Evolutionary conservation across 352 stramenopile genomes (phyloP), one percentile per base, ranked within the genome.

Genomic region (Peronospora farinosa): DNA sequence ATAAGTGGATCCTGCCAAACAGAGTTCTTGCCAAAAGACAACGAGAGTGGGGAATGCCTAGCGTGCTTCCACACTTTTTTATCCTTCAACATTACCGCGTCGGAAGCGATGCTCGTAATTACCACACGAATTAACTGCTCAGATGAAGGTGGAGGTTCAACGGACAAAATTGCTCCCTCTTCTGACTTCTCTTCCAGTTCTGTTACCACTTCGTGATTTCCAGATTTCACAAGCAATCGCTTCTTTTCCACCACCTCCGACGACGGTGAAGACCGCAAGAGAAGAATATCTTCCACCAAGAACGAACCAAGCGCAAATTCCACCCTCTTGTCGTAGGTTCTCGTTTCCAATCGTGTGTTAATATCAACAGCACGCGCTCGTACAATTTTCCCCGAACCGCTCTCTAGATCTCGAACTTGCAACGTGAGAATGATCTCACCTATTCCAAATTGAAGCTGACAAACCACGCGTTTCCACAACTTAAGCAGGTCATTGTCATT

Each of bases 1-100:
- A 90, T 46, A 7, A 93, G 63, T 7, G 73, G 61, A 40, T 90
- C 76, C 51, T 90, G 78, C 82, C 79, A 91, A 31, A 90, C 66
- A 7, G 70, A 69, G n/a, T 71, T 60, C 16, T 72, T 61, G 33
- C 60, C 53, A 15, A 46, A 57, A 41, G 63, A 60, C 21, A 54
- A 35, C n/a, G 57, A 51, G 17, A 77, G 55, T 9, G 66, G 47
- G 6, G 69, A 59, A 32, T 76, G 69, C 1, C 69, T 63, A 47
- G 73, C 63, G 42, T 74, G 39, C 12, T 59, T 56, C 75, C 80
- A 88, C 10, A 78, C 21, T 0, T 37, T 32, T 13, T 59, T 65
- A 45, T 86, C 66, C 43, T 88, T 86, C 12, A 72, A 62, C 37
- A 86, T 59, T 8, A 84, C 71, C 5, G 75, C 74, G 38, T 86